Conservation (phyloP, 148 eudicot genomes). For the Rhododendron mucronatum region DNA sequence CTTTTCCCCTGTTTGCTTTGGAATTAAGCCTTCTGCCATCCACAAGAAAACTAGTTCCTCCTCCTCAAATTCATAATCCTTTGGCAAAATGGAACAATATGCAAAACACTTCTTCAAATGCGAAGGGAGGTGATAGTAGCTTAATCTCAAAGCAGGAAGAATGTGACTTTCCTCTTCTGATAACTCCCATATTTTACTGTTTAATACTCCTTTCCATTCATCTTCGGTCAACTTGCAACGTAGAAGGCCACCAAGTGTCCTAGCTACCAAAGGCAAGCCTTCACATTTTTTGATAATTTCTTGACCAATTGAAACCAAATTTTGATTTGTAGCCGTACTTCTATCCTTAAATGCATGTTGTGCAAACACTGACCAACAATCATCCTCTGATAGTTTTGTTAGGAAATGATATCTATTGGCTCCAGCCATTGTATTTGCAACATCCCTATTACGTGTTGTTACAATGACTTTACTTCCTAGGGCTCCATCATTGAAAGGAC, state of each 20-base stretch:
- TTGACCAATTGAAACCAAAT: conserved; percentile 10
- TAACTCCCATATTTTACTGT: conserved; percentile 14
- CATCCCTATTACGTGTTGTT: conserved; percentile 14
- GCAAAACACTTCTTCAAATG: conserved; percentile 23
- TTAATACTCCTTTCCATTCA: conserved; percentile 16
- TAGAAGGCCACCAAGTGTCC: conserved; percentile 16
- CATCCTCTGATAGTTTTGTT: conserved; percentile 1
- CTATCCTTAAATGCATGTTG: conserved; percentile 10
- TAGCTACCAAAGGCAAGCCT: conserved; percentile 22
- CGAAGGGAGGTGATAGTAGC: conserved; percentile 24
- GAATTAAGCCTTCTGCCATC: conserved; percentile 30
- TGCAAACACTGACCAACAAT: conserved; percentile 16
- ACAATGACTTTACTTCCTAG: conserved; percentile 24
- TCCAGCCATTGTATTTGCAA: conserved; percentile 10
- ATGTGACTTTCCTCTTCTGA: neutral
- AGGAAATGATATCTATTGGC: neutral
- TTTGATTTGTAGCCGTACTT: neutral
- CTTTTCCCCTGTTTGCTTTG: neutral
- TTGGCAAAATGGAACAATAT: conserved; percentile 20
- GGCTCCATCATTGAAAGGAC: conserved; percentile 10
- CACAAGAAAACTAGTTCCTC: conserved; percentile 15
- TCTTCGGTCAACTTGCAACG: neutral
- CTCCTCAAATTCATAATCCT: conserved; percentile 11
- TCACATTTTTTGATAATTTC: conserved; percentile 13
- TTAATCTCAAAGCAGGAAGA: conserved; percentile 18